phyloP scores from a whole-genome alignment of 805 yeast genomes.

The Candida qinlingensis region DNA sequence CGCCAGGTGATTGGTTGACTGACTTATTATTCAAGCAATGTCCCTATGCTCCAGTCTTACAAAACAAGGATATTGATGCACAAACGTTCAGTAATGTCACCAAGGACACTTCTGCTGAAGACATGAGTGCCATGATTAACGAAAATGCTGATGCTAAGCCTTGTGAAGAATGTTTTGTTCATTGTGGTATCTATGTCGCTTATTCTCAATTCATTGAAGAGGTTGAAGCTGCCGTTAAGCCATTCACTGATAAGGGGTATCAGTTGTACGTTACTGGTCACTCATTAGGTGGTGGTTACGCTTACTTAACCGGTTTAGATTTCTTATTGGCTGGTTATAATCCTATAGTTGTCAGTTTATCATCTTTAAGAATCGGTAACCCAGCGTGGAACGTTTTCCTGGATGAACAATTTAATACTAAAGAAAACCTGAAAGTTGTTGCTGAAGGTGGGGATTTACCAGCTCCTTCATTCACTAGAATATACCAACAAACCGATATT shows the following conservation, averaged over 20 bases:
- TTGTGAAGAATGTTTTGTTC: conserved; percentile 55
- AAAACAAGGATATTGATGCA: background rate
- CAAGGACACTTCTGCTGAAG: background rate
- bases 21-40: conserved; percentile 48
- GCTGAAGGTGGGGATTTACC: conserved; percentile 29
- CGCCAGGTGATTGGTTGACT: conserved; percentile 55
- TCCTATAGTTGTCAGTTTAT: conserved; percentile 55
- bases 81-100: conserved; percentile 1
- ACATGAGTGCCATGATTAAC: background rate
- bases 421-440: conserved; percentile 24
- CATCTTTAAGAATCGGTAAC: conserved; percentile 67
- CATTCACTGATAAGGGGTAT: conserved; percentile 39
- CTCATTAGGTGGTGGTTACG: conserved; percentile 72
- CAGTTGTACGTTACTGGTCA: conserved; percentile 59
- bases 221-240: conserved; percentile 30
- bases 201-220: conserved; percentile 35
- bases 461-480: conserved; percentile 38
- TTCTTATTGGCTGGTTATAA: conserved; percentile 46
- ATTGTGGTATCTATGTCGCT: conserved; percentile 56
- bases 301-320: conserved; percentile 59
- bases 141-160: background rate
- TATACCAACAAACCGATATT: conserved; percentile 50
- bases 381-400: conserved; percentile 44
- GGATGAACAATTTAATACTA: conserved; percentile 42
- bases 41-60: conserved; percentile 38